A percentile compares a stretch with the other conserved stretches of the same genome.
Evolutionary conservation across 2,329 filamentous ascomycete genomes (phyloP).

Genomic region (Pyrenophora tritici-repentis): DNA sequence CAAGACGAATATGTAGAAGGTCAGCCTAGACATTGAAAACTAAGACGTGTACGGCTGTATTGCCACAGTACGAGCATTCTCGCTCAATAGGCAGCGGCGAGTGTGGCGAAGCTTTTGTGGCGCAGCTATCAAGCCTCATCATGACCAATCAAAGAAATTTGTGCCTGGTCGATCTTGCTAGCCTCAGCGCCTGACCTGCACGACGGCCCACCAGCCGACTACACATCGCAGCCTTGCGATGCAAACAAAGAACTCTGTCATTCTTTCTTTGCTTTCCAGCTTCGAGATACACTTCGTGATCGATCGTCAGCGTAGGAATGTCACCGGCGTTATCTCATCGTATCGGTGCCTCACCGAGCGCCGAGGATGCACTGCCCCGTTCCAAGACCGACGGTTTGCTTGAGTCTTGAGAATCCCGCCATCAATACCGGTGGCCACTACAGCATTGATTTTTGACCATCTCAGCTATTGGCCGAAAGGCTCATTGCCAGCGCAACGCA

Average conservation of each 20-base stretch:
- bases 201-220: background rate
- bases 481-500: background rate
- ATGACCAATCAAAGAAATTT: background rate
- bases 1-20: no score
- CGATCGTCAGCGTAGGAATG: background rate
- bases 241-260: background rate
- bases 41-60: no score
- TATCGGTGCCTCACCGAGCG: constrained; percentile 4
- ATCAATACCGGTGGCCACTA: constrained; percentile 7
- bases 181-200: background rate
- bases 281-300: background rate
- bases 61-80: no score
- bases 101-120: background rate
- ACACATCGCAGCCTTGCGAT: background rate
- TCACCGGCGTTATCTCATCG: background rate
- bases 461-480: constrained; percentile 4
- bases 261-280: background rate
- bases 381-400: constrained; percentile 14
- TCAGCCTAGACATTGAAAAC: no score
- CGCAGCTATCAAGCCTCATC: background rate
- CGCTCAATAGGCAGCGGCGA: no score
- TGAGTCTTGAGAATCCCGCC: constrained; percentile 12
- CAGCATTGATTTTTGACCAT: constrained; percentile 3
- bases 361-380: constrained; percentile 19
- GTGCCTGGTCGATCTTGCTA: background rate